Evolutionary conservation across 768 basidiomycete species (phyloP).

Genomic region (Chalciporus piperatus): DNA sequence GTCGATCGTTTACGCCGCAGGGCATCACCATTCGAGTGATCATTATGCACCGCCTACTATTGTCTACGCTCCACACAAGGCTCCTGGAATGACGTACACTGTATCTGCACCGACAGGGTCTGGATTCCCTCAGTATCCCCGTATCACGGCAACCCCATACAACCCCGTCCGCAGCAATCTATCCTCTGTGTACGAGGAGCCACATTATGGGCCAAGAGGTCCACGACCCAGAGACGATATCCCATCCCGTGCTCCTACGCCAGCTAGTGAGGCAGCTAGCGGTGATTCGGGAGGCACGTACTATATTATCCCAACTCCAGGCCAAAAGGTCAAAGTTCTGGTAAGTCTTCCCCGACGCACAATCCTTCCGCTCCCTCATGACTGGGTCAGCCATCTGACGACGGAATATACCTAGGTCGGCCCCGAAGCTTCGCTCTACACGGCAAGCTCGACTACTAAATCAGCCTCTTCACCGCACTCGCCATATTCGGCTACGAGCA

Average conservation of each 20-base stretch:
- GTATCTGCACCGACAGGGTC: slow-evolving; percentile 55
- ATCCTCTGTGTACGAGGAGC: slow-evolving; percentile 39
- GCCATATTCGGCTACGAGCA: slow-evolving; percentile 24
- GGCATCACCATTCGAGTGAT: slow-evolving; percentile 39
- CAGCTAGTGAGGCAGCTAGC: slow-evolving; percentile 40
- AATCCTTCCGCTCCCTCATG: slow-evolving; percentile 11
- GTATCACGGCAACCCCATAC: slow-evolving; percentile 41
- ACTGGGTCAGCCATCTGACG: slow-evolving; percentile 25
- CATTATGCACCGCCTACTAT: slow-evolving; percentile 62
- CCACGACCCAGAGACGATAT: slow-evolving; percentile 28
- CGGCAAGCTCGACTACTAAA: slow-evolving; percentile 57
- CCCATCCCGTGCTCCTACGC: slow-evolving; percentile 36
- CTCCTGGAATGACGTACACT: slow-evolving; percentile 65
- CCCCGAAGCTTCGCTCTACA: slow-evolving; percentile 50
- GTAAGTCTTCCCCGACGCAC: slow-evolving; percentile 43
- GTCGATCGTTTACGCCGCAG: slow-evolving; percentile 60
- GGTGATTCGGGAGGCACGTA: slow-evolving; percentile 67
- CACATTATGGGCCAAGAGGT: slow-evolving; percentile 28
- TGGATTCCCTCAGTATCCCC: slow-evolving; percentile 39
- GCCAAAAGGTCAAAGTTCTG: slow-evolving; percentile 74
- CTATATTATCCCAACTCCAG: slow-evolving; percentile 66
- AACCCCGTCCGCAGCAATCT: slow-evolving; percentile 38
- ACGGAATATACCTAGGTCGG: slow-evolving; percentile 34
- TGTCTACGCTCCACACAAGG: slow-evolving; percentile 52
- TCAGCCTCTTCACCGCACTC: slow-evolving; percentile 53